Base-by-base conservation (phyloP, 805 yeast species). In the Metahyphopichia silvanorum region DNA sequence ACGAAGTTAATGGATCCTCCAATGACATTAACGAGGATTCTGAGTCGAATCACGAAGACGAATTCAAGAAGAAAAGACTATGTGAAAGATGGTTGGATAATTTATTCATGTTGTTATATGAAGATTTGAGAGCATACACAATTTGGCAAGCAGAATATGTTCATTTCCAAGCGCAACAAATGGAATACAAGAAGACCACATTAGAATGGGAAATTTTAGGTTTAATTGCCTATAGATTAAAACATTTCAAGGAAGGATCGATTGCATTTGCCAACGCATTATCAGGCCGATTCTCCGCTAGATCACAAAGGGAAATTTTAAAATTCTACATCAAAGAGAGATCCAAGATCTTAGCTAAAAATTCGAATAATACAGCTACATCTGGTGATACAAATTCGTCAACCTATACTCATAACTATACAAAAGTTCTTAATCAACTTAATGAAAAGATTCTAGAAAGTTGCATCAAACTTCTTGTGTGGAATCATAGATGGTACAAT, bases 401-500 rank as follows among this genome's bases (percentile, higher is more conserved):
- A 16, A 29, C 17, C 27, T 40, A 49, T 27, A 41, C 55, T 10
- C 59, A 54, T 42, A 69, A 58, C 40, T 59, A 54, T 43, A 49
- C 60, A 31, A 69, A 66, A 35, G 57, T 63, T 17, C 51, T 70
- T 16, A 59, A 55, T 31, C 66, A 60, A 33, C 53, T 75, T 32
- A 77, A 79, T 49, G 74, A 69, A 31, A 67, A 71, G 41, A 76
- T 86, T 9, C 66, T 89, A 38, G 87, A 82, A 36, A 63, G 82
- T 15, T 60, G 79, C 35, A 86, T 89, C 21, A 84, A 83, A 48
- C 64, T 93, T 33, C 64, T 82, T n/a, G 95, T 93, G n/a, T 94
- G 98, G 97, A 84, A 87, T 53, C 97, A 89, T 58, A 77, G 98
- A 52, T 93, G 98, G 98, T 94, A 91, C 62, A 76, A 81, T 42